phyloP scores from a whole-genome alignment of 495 filamentous ascomycete genomes.

The Beverwykella pulmonaria region DNA sequence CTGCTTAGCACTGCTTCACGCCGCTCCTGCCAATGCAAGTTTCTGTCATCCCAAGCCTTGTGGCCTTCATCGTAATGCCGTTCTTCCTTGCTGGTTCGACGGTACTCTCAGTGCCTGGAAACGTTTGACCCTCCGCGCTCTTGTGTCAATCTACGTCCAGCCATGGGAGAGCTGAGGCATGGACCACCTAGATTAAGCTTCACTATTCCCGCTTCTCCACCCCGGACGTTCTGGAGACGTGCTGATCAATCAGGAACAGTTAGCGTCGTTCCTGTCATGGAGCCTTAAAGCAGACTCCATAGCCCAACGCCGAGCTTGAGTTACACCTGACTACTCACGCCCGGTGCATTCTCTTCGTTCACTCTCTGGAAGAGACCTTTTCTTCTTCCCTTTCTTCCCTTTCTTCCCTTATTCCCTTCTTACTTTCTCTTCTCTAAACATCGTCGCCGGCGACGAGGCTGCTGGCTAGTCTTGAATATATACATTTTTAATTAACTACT shows the following conservation, averaged over 20 bases:
- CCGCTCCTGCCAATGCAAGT: constrained; percentile 16
- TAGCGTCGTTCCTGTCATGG: constrained; percentile 21
- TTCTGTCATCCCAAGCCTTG: constrained; percentile 14
- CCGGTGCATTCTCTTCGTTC: constrained; percentile 23
- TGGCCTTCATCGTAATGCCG: constrained; percentile 17
- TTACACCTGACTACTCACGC: constrained; percentile 10
- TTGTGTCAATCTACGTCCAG: constrained; percentile 27
- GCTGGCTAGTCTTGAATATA: not conserved
- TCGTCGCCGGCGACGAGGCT: constrained; percentile 32
- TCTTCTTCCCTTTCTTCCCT: constrained; percentile 2
- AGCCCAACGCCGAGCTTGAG: constrained; percentile 31
- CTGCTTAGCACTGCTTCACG: too few relatives aligned
- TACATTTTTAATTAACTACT: constrained; percentile 2
- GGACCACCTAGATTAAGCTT: constrained; percentile 20
- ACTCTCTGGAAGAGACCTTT: constrained; percentile 35
- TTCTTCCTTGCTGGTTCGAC: not conserved
- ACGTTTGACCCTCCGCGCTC: constrained; percentile 23
- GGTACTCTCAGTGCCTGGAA: constrained; percentile 2
- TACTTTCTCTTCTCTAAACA: constrained; percentile 8
- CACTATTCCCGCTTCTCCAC: constrained; percentile 21
- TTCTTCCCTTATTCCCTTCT: constrained; percentile 25
- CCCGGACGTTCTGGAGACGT: constrained; percentile 16
- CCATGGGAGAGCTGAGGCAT: constrained; percentile 25
- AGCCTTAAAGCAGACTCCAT: constrained; percentile 29
- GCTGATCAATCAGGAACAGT: constrained; percentile 21